Conservation (phyloP, 768 basidiomycete genomes). For the Amanita pseudoporphyria region DNA sequence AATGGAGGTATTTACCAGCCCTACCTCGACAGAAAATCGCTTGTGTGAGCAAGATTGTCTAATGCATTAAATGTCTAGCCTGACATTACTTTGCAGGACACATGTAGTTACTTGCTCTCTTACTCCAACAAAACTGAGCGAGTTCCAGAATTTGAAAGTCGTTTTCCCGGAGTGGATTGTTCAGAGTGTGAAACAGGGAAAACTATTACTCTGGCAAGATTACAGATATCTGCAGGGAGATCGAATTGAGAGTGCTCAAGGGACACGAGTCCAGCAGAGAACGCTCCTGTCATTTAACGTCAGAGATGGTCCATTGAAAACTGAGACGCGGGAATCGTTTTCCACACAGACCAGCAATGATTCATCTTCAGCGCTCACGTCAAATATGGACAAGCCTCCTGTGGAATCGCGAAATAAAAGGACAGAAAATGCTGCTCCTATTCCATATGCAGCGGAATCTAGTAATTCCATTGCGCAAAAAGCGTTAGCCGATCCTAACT, state of each 20-base stretch:
- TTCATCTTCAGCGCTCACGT: neutral
- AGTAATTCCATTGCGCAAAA: conserved; percentile 70
- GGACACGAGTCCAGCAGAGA: conserved; percentile 28
- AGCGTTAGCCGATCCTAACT: conserved; percentile 74
- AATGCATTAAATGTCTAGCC: neutral
- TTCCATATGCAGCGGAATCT: conserved; percentile 60
- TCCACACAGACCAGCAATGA: conserved; percentile 6
- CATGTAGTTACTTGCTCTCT: conserved; percentile 89
- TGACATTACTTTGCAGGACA: conserved; percentile 38
- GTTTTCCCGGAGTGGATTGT: conserved; percentile 84
- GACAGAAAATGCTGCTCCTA: conserved; percentile 31
- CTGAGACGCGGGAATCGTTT: neutral
- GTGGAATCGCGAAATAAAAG: conserved; percentile 8
- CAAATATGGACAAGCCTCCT: neutral
- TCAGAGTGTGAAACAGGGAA: conserved; percentile 59
- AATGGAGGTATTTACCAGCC: conserved; percentile 81
- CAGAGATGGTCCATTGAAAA: neutral
- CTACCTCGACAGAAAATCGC: conserved; percentile 70
- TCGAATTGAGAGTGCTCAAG: conserved; percentile 41
- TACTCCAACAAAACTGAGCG: conserved; percentile 81
- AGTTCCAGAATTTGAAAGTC: conserved; percentile 88
- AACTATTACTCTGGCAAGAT: conserved; percentile 71
- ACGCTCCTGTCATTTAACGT: conserved; percentile 14
- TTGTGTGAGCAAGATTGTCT: conserved; percentile 42
- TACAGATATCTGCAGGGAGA: conserved; percentile 51